Base-by-base conservation (phyloP, 331 rosid species). In the Pyracantha coccinea region DNA sequence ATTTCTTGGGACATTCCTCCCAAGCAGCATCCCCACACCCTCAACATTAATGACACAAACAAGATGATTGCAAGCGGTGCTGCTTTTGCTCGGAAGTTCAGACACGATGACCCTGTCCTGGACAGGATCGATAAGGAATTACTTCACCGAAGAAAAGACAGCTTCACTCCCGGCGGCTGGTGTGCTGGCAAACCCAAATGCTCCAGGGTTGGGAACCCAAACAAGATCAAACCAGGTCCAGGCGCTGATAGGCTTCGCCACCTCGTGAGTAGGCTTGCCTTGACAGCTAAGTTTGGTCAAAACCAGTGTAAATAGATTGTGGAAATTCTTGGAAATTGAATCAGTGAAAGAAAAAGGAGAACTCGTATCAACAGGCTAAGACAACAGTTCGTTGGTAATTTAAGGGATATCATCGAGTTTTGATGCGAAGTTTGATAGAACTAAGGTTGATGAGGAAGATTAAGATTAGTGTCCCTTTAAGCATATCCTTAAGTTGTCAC, bases 1-100 rank as follows among this genome's bases (percentile, higher is more conserved):
- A 94, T 94, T 76, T 74, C 99, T 4, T 94, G 97, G 99, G 99
- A 92, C 68, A 10, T 32, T 23, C 99, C 99, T 59, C 97, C 99
- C 8, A 72, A 54, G 66, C 97, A 94, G 74, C 99, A 94, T 76
- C 99, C 99, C 10, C 99, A 86, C 35, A 23, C 87, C 77, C 99
- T 94, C 65, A 79, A 78, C 35, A 55, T 90, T 15, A 94, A 85
- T 32, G 96, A 94, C 87, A 90, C 96, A 3, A 63, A 66, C 72
- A 88, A 72, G 72, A 92, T 94, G 92, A 81, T 89, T 13, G 87
- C 78, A 16, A 92, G 99, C n/a, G 83, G 83, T 6, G 95, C 97
- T 0, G 93, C 97, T 69, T 92, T 94, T 60, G 99, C 91, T 28
- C 85, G 99, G 38, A 94, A 94, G 59, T 94, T 94, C 66, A 72